These are phyloP conservation scores for Triglochin maritima DNA, from an alignment of 106 monocot species.

Conservation along the genomic window DNA sequence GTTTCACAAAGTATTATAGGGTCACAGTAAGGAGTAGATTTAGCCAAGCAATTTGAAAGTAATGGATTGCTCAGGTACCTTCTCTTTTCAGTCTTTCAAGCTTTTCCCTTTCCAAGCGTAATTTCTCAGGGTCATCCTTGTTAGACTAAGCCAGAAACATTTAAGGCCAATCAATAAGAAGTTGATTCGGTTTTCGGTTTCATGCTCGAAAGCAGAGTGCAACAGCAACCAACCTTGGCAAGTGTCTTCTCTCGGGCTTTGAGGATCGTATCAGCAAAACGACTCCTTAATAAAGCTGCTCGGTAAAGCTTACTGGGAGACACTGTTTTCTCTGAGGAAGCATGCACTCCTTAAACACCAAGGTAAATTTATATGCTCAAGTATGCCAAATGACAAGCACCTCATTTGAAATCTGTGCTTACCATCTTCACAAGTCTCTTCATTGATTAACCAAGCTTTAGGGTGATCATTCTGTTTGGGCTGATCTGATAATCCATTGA, in stretches of 20 bases:
- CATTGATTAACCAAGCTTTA: constrained; percentile 15
- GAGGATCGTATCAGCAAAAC: constrained; percentile 95
- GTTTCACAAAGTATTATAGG: neutral
- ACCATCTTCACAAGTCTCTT: constrained; percentile 41
- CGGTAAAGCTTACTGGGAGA: constrained; percentile 72
- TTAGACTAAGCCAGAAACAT: constrained; percentile 27
- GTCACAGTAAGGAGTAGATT: neutral
- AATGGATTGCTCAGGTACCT: constrained; percentile 24
- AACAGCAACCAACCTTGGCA: constrained; percentile 41
- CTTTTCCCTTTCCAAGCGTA: constrained; percentile 60
- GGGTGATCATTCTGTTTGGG: constrained; percentile 16
- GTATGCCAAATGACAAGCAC: constrained; percentile 19
- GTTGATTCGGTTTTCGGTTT: neutral
- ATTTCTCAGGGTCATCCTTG: constrained; percentile 66
- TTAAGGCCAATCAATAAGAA: neutral
- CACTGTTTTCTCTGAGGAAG: constrained; percentile 58
- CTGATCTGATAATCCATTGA: constrained; percentile 19
- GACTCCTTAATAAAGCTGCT: constrained; percentile 62
- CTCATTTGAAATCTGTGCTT: constrained; percentile 33
- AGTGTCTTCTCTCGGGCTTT: constrained; percentile 92
- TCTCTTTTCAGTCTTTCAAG: constrained; percentile 63
- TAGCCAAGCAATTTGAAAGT: neutral
- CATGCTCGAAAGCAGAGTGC: neutral
- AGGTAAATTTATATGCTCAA: constrained; percentile 17
- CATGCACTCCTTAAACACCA: constrained; percentile 50